Evolutionary conservation across 169 alveolate genomes (phyloP).

Genomic region (Cryptosporidium baileyi): DNA sequence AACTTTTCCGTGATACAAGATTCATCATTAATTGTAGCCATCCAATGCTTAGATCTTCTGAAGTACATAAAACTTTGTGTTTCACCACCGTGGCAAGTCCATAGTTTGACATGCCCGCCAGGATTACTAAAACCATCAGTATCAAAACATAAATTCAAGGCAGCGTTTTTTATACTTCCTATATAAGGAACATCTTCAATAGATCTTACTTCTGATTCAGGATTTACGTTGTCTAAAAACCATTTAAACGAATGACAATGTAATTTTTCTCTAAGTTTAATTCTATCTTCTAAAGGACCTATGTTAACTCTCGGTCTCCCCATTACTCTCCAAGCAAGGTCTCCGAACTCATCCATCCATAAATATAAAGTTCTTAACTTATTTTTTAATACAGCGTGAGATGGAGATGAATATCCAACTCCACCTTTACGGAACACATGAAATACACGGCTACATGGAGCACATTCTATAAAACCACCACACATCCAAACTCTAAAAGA

Average conservation of each 20-base stretch:
- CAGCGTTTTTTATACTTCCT: slow-evolving; percentile 65
- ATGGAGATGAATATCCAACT: slow-evolving; percentile 73
- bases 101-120: slow-evolving; percentile 59
- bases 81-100: slow-evolving; percentile 64
- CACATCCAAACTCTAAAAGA: slow-evolving; percentile 79
- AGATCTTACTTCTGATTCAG: slow-evolving; percentile 74
- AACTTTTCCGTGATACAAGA: slow-evolving; percentile 71
- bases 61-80: slow-evolving; percentile 73
- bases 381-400: slow-evolving; percentile 68
- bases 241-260: slow-evolving; percentile 73
- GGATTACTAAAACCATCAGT: slow-evolving; percentile 46
- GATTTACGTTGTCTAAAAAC: slow-evolving; percentile 75
- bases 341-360: slow-evolving; percentile 77
- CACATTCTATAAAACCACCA: slow-evolving; percentile 79
- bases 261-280: slow-evolving; percentile 43
- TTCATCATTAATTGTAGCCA: slow-evolving; percentile 76
- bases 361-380: slow-evolving; percentile 72
- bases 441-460: slow-evolving; percentile 77
- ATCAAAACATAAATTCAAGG: slow-evolving; percentile 58
- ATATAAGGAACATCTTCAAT: slow-evolving; percentile 76
- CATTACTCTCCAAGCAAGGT: slow-evolving; percentile 63
- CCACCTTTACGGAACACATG: slow-evolving; percentile 78
- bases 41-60: slow-evolving; percentile 70
- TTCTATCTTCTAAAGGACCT: slow-evolving; percentile 61
- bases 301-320: slow-evolving; percentile 57